Evolutionary conservation across 1,284 basidiomycete species (phyloP), one percentile per base, ranked within the genome.

Genomic region (Chiua sp.): DNA sequence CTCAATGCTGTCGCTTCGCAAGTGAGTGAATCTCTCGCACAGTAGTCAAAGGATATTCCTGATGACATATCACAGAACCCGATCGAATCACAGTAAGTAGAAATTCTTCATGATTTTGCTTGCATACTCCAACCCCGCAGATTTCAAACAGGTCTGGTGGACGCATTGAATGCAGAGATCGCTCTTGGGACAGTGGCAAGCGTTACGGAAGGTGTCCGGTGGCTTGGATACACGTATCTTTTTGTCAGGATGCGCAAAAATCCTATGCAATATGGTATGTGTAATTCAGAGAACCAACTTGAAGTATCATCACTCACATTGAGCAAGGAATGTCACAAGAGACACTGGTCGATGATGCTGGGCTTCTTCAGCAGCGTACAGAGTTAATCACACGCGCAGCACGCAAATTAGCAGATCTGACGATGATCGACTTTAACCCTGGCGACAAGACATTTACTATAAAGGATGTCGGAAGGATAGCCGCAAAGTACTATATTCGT

Each of bases 141-240:
- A 74, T 98, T 99, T 75, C 87, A 86, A 50, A 82, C 82, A 16
- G 96, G 98, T 3, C 88, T 99, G 76, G 83, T 93, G 53, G 96
- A 99, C 73, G 84, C 96, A 6, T 82, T 99, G 66, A 99, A 99
- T 71, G 98, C 96, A 10, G 98, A 99, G 72, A 92, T 99, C 55
- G 84, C 96, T 3, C 84, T 99, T 0, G 98, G 98, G 2, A 98
- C 98, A 0, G 98, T 99, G 15, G 85, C 93, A 4, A 98, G 88
- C 64, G 83, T 92, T 26, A 79, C 83, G 57, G 98, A 99, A 72
- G 98, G 91, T 18, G 88, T 98, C 10, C 90, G 91, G 60, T 99
- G 98, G 98, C 82, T 99, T 48, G 93, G 96, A 15, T 99, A 98
- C 73, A 99, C 98, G 1, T 99, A 98, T 74, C 85, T 99, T 28